Conservation (phyloP, 1,284 basidiomycete genomes). For the Salmacisia buchloeana region DNA sequence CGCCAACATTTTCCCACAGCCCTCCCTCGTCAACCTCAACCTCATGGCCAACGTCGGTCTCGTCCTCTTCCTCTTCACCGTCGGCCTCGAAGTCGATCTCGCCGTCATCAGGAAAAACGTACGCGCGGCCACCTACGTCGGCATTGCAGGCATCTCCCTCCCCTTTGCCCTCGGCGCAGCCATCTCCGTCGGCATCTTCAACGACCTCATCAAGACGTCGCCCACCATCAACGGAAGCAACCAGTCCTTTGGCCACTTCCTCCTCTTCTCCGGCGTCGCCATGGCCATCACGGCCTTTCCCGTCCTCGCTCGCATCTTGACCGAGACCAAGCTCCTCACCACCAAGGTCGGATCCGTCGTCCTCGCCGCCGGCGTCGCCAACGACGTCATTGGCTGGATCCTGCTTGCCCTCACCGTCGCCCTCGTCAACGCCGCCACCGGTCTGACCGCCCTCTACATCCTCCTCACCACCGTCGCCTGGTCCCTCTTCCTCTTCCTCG, state of each 20-base stretch:
- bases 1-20: conserved; percentile 41
- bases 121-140: conserved; percentile 54
- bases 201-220: conserved; percentile 63
- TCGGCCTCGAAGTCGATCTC: conserved; percentile 84
- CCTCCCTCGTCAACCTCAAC: conserved; percentile 70
- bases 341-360: conserved; percentile 89
- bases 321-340: conserved; percentile 66
- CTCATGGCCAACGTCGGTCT: conserved; percentile 83
- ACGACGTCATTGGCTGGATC: conserved; percentile 68
- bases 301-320: conserved; percentile 70
- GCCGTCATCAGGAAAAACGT: conserved; percentile 61
- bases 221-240: conserved; percentile 32
- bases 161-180: conserved; percentile 82
- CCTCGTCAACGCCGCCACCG: conserved; percentile 74
- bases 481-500: conserved; percentile 71
- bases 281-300: conserved; percentile 79
- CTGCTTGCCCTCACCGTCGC: conserved; percentile 75
- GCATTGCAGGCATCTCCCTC: conserved; percentile 63
- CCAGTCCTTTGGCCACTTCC: conserved; percentile 74
- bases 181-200: conserved; percentile 72
- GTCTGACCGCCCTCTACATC: conserved; percentile 70
- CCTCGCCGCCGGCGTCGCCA: conserved; percentile 82
- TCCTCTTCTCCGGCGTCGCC: conserved; percentile 87
- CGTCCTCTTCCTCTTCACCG: conserved; percentile 64
- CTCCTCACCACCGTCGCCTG: conserved; percentile 76